These are phyloP conservation scores for Pleurotus giganteus DNA, from an alignment of 768 basidiomycete species.

Conservation along the genomic window DNA sequence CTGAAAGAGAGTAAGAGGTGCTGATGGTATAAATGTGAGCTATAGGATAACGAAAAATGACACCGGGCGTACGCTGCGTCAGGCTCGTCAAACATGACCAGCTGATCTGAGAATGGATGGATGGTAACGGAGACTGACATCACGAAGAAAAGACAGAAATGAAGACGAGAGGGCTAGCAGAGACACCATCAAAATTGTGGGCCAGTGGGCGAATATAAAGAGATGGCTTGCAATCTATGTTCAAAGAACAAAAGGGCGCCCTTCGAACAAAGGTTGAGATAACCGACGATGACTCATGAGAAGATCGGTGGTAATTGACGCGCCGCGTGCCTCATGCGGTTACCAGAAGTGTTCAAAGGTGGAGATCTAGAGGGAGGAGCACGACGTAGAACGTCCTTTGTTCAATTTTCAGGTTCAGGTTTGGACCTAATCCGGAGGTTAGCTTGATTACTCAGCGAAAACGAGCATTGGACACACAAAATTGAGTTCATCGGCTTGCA, in stretches of 20 bases:
- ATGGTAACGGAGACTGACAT: constrained; percentile 74
- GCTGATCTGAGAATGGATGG: constrained; percentile 48
- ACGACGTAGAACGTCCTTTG: neutral
- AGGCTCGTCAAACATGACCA: constrained; percentile 72
- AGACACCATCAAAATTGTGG: neutral
- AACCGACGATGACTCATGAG: constrained; percentile 1
- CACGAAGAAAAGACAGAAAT: neutral
- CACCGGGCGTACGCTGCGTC: constrained; percentile 53
- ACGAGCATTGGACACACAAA: neutral
- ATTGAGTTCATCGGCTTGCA: neutral
- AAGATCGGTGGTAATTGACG: neutral
- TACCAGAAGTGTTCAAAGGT: neutral
- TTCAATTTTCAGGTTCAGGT: neutral
- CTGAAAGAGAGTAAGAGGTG: constrained; percentile 84
- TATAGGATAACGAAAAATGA: neutral
- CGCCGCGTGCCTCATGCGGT: constrained; percentile 6
- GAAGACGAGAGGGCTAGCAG: neutral
- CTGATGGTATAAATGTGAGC: constrained; percentile 37
- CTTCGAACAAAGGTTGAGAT: constrained; percentile 6
- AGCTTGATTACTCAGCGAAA: neutral
- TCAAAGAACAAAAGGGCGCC: constrained; percentile 9
- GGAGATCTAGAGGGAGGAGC: neutral
- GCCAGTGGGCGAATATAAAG: neutral
- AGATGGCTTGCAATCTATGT: neutral
- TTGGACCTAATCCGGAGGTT: neutral